These are phyloP conservation scores for Echinochloa phyllopogon DNA, from an alignment of 176 grass and related monocot genomes.

Conservation along the genomic window DNA sequence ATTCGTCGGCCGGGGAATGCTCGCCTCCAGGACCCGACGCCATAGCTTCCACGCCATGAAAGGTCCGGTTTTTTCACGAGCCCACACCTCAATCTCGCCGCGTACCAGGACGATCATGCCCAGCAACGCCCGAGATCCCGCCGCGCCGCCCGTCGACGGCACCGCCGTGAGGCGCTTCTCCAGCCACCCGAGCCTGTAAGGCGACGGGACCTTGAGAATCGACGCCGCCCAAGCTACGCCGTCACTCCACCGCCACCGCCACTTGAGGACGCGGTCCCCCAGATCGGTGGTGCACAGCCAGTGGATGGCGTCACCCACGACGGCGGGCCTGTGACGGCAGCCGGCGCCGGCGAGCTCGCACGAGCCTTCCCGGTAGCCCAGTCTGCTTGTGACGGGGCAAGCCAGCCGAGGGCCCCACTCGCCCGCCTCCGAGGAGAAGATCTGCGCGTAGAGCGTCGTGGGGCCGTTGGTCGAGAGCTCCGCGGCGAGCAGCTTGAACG, in stretches of 20 bases:
- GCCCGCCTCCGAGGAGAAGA: slow-evolving; percentile 20
- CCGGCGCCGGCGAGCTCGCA: neutral
- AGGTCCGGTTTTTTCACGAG: neutral
- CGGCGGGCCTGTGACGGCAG: neutral
- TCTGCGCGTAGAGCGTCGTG: slow-evolving; percentile 9
- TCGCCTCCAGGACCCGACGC: neutral
- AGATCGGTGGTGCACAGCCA: neutral
- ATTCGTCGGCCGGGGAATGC: neutral
- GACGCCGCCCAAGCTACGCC: neutral
- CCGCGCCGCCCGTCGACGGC: neutral
- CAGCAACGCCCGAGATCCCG: neutral
- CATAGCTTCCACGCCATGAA: neutral
- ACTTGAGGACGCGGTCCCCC: neutral
- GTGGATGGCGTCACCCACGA: slow-evolving; percentile 12
- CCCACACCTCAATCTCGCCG: neutral
- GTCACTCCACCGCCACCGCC: neutral
- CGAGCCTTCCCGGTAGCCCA: neutral
- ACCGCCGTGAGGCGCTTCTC: slow-evolving; percentile 5
- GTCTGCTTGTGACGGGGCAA: neutral
- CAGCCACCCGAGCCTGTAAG: fast-evolving
- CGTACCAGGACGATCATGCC: neutral
- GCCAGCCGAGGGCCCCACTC: neutral
- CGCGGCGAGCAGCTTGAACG: slow-evolving; percentile 40
- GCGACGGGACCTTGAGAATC: neutral
- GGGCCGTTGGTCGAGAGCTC: neutral